Percentiles rank a stretch among this genome's conserved stretches.
phyloP scores from a whole-genome alignment of 2,329 filamentous ascomycete genomes.

The Pseudogymnoascus sp. region DNA sequence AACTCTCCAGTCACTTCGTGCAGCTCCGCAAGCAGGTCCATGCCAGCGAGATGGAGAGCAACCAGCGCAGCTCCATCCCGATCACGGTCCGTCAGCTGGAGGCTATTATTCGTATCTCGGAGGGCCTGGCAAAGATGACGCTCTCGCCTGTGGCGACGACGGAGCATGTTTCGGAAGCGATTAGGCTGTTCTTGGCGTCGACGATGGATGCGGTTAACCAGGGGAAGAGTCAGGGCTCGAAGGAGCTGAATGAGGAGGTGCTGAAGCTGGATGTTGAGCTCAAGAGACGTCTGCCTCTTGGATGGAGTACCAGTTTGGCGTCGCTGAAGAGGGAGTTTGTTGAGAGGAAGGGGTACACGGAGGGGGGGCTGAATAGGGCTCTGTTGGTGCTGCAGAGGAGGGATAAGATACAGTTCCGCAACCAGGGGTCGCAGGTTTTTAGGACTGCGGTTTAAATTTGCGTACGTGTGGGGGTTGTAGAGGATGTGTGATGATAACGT shows the following conservation, averaged over 20 bases:
- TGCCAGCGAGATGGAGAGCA: conserved; percentile 81
- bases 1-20: conserved; percentile 94
- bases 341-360: conserved; percentile 82
- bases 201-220: conserved; percentile 98
- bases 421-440: conserved; percentile 70
- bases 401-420: conserved; percentile 77
- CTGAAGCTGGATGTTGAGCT: conserved; percentile 83
- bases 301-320: conserved; percentile 87
- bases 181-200: conserved; percentile 88
- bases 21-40: conserved; percentile 93
- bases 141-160: conserved; percentile 83
- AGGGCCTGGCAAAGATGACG: conserved; percentile 86
- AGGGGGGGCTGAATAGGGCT: conserved; percentile 77
- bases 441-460: conserved; percentile 56
- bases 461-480: background rate
- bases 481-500: background rate
- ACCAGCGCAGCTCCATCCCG: conserved; percentile 85
- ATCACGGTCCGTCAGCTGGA: conserved; percentile 97
- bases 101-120: conserved; percentile 93
- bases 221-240: conserved; percentile 73
- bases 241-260: conserved; percentile 87
- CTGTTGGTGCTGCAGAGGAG: conserved; percentile 79
- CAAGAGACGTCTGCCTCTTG: conserved; percentile 79
- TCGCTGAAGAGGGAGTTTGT: conserved; percentile 87
- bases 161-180: conserved; percentile 92